phyloP scores from a whole-genome alignment of 306 rosid genomes.

The Senna siamea region DNA sequence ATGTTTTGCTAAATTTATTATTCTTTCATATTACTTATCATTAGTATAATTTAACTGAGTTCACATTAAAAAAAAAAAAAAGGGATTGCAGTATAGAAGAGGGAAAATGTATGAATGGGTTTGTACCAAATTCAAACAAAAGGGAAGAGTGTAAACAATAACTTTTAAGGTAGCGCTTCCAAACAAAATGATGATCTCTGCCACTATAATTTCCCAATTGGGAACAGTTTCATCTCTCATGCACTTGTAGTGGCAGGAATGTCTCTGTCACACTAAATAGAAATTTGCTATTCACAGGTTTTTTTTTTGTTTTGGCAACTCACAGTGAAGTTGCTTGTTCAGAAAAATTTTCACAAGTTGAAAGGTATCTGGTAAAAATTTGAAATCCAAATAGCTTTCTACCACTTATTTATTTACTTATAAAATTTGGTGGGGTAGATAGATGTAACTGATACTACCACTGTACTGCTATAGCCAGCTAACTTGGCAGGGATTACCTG shows the following conservation, averaged over 20 bases:
- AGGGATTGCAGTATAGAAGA: no score
- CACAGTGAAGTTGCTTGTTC: not conserved
- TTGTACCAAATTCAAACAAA: conserved; percentile 8
- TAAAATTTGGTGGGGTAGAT: conserved; percentile 6
- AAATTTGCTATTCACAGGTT: not conserved
- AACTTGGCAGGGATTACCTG: conserved; percentile 14
- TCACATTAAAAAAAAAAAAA: no score
- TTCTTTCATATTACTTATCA: no score
- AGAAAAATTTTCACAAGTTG: conserved; percentile 12
- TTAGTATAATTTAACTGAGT: no score
- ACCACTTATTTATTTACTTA: conserved; percentile 5
- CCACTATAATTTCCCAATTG: conserved; percentile 19
- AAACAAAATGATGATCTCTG: conserved; percentile 21
- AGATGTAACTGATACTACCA: not conserved
- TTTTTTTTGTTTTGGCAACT: not conserved
- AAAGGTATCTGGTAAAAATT: conserved; percentile 17
- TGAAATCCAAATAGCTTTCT: conserved; percentile 36
- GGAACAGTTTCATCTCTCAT: conserved; percentile 1
- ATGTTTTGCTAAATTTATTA: no score
- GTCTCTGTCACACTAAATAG: conserved; percentile 28
- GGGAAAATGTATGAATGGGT: no score
- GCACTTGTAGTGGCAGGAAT: conserved; percentile 29
- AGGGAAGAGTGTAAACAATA: conserved; percentile 7
- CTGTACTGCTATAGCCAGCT: conserved; percentile 35
- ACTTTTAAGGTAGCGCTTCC: conserved; percentile 26